These are phyloP conservation scores for Brassica juncea DNA, from an alignment of 345 rosid genomes.

Conservation along the genomic window DNA sequence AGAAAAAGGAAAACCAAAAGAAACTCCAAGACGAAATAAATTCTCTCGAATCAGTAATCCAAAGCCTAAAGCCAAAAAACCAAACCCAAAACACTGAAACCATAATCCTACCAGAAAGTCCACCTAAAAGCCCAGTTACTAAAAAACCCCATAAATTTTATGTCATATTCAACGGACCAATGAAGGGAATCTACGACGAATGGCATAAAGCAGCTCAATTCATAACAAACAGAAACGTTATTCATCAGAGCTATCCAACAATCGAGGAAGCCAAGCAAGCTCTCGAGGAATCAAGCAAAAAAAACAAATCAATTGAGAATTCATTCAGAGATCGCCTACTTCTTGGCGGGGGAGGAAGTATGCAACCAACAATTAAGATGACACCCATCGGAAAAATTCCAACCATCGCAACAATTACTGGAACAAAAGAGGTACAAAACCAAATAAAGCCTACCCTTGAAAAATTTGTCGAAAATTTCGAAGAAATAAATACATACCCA, in stretches of 20 bases:
- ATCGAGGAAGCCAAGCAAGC: not conserved
- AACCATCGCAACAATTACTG: too few species aligned
- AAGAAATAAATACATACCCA: too few species aligned
- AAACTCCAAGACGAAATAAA: not conserved
- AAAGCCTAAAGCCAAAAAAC: not conserved
- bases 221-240: not conserved
- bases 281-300: not conserved
- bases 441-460: too few species aligned
- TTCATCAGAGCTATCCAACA: not conserved
- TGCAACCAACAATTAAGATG: not conserved
- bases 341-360: not conserved
- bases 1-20: not conserved
- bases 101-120: not conserved
- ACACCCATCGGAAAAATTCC: not conserved
- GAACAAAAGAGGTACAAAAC: too few species aligned
- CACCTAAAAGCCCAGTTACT: not conserved
- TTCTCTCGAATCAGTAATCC: not conserved
- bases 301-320: not conserved
- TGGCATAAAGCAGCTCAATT: not conserved
- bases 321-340: not conserved
- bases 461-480: too few species aligned
- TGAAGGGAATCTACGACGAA: not conserved
- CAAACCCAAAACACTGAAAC: not conserved
- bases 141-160: too few species aligned
- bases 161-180: not conserved